phyloP scores from a whole-genome alignment of 768 basidiomycete species.

The Paxillus rubicundulus region DNA sequence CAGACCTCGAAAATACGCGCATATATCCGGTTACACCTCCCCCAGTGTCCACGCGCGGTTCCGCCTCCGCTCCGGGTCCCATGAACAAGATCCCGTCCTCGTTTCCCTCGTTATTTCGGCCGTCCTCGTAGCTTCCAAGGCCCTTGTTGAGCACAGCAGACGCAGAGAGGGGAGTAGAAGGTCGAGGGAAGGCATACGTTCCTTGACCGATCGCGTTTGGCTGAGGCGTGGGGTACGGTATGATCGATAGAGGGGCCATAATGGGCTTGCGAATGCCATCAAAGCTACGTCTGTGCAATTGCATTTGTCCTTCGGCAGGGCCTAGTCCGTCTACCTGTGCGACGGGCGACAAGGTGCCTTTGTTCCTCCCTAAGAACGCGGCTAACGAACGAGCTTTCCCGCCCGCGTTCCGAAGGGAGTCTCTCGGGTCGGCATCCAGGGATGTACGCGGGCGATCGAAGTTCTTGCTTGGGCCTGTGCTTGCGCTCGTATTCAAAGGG shows the following conservation, averaged over 20 bases:
- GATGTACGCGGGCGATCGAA: neutral
- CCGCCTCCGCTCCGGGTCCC: slow-evolving; percentile 5
- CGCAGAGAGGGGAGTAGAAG: slow-evolving; percentile 18
- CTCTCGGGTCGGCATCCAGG: neutral
- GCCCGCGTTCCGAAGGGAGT: slow-evolving; percentile 4
- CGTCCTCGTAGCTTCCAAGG: slow-evolving; percentile 1
- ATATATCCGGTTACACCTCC: slow-evolving; percentile 22
- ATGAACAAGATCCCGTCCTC: neutral
- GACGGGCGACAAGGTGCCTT: slow-evolving; percentile 1
- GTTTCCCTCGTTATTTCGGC: slow-evolving; percentile 4
- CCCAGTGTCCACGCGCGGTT: neutral
- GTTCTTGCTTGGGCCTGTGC: neutral
- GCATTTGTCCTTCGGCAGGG: slow-evolving; percentile 4
- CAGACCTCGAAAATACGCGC: slow-evolving; percentile 14
- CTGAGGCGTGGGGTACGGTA: slow-evolving; percentile 15
- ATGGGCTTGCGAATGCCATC: slow-evolving; percentile 23
- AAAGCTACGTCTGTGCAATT: slow-evolving; percentile 19
- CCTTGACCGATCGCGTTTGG: slow-evolving; percentile 3
- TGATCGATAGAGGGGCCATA: slow-evolving; percentile 22
- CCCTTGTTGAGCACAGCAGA: slow-evolving; percentile 15
- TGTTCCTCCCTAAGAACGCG: slow-evolving; percentile 23
- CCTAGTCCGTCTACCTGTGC: neutral
- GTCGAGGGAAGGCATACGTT: slow-evolving; percentile 12
- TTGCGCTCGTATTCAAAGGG: neutral
- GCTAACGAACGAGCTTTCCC: slow-evolving; percentile 19